Conservation (phyloP, 805 yeast species). For the Metschnikowia bowlesiae region DNA sequence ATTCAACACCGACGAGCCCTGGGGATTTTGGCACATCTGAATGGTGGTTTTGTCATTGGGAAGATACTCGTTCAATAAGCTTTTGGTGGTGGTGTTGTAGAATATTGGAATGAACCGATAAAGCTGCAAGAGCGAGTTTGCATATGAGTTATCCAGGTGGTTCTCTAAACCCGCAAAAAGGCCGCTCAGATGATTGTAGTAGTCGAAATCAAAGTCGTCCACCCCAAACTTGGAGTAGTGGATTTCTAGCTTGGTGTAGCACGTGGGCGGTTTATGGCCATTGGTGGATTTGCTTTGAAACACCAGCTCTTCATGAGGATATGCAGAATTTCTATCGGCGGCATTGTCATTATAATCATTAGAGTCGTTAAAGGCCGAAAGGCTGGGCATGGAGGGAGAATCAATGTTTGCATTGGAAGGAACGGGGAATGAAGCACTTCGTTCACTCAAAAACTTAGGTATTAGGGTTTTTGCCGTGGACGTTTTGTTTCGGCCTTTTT, state of each 20-base stretch:
- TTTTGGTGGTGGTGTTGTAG: slow-evolving; percentile 57
- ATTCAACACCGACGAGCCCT: slow-evolving; percentile 55
- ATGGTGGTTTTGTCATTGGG: slow-evolving; percentile 35
- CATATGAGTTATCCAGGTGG: slow-evolving; percentile 69
- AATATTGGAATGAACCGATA: slow-evolving; percentile 73
- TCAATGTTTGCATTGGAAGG: slow-evolving; percentile 5
- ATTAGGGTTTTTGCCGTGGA: slow-evolving; percentile 16
- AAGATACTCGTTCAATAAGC: slow-evolving; percentile 47
- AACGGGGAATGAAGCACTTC: slow-evolving; percentile 15
- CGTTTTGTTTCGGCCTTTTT: slow-evolving; percentile 8
- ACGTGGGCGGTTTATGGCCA: slow-evolving; percentile 52
- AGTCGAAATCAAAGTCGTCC: slow-evolving; percentile 86
- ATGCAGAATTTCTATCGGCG: slow-evolving; percentile 6
- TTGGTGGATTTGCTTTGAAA: slow-evolving; percentile 19
- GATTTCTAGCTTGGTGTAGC: slow-evolving; percentile 70
- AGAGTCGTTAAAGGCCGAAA: slow-evolving; percentile 9
- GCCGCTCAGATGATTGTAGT: slow-evolving; percentile 66
- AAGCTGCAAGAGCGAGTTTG: slow-evolving; percentile 72
- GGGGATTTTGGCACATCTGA: slow-evolving; percentile 25
- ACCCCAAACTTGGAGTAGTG: slow-evolving; percentile 88
- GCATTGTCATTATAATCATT: slow-evolving; percentile 11
- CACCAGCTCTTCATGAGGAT: slow-evolving; percentile 10
- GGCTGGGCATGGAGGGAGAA: slow-evolving; percentile 9
- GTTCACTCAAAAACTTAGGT: slow-evolving; percentile 62
- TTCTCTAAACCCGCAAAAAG: slow-evolving; percentile 77